Base-by-base conservation (phyloP, 768 basidiomycete genomes). In the Dioszegia aurantiaca region DNA sequence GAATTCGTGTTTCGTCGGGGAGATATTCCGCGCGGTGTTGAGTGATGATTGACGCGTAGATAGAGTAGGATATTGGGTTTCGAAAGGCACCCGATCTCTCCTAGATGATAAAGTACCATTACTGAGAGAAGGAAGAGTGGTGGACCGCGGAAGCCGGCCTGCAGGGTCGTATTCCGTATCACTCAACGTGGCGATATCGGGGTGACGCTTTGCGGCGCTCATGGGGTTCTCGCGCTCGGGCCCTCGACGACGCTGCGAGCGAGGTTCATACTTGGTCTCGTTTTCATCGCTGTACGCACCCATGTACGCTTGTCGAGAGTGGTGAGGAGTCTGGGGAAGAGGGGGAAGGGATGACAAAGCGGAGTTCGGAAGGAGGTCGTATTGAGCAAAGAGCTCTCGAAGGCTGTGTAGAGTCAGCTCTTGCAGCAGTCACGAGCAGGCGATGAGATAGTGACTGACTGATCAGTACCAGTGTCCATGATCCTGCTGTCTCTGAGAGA, bases 1-100 rank as follows among this genome's bases (percentile, higher is more conserved):
- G 58, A 47, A 53, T 11, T 31, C 51, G 8, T 19, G 9, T 24
- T 47, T 55, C 30, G 6, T 12, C 11, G 56, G 43, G 36, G 61
- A 57, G n/a, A 28, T 59, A 17, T 55, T 40, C 2, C 62, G 55
- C 36, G 63, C 54, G 23, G 52, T 44, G 26, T 63, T 63, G 26
- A 56, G 28, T 12, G 45, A 59, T 9, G 51, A 46, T 48, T 68
- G 67, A 23, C 67, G 28, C n/a, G 67, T 68, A 9, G 67, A 63
- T 23, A 68, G 46, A 1, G 62, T 56, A 14, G 67, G 67, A 44
- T 68, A 68, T 21, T 23, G 21, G 9, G 36, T n/a, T 4, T 36
- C 56, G 27, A 30, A 17, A 10, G 23, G 23, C 4, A 33, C 23
- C 2, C n/a, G n/a, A 10, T 37, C 31, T 5, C 16, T 8, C 26